Base-by-base conservation (phyloP, 1,139 yeast species). In the Meyerozyma athensensis region DNA sequence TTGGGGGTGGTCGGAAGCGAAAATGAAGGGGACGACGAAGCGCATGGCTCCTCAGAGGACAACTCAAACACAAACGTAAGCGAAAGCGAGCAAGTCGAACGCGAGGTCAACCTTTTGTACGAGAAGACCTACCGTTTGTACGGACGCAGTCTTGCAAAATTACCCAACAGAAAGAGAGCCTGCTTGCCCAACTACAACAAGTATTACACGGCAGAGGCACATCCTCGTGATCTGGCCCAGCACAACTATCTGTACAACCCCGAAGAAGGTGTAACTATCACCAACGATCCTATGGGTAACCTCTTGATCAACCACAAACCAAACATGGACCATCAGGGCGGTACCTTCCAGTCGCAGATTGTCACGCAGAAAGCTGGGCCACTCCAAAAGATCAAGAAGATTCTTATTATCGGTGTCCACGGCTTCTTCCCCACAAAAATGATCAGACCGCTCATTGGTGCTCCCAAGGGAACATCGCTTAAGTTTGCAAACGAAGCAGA, bases 401-500 rank as follows among this genome's bases (percentile, higher is more conserved):
- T 82, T 1, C 72, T 92, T 31, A 84, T 92, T 22, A 79, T 92
- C 44, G 97, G 98, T 0, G 90, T 92, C 1, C 97, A 92, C 63
- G 97, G 97, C 1, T 92, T 90, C 52, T 87, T 92, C 61, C 97
- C 98, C 0, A 83, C 90, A 2, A 78, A 74, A 45, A 81, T 87
- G 74, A 73, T 92, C 2, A 68, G 97, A 38, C 89, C 96, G 1
- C 55, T 92, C 19, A 81, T 89, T 39, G 97, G 97, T 2, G 87
- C 87, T 41, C 97, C 97, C 4, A 87, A 94, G 12, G 97, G 97
- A 0, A 89, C 97, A 0, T 87, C 97, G 0, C 71, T 81, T 39
- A 81, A 83, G 55, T 89, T 89, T 61, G 86, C 95, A 33, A 80
- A 77, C 44, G 96, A 86, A 52, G 96, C 95, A 0, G 96, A 87